phyloP scores from a whole-genome alignment of 768 basidiomycete species.

The Serendipita vermifera region DNA sequence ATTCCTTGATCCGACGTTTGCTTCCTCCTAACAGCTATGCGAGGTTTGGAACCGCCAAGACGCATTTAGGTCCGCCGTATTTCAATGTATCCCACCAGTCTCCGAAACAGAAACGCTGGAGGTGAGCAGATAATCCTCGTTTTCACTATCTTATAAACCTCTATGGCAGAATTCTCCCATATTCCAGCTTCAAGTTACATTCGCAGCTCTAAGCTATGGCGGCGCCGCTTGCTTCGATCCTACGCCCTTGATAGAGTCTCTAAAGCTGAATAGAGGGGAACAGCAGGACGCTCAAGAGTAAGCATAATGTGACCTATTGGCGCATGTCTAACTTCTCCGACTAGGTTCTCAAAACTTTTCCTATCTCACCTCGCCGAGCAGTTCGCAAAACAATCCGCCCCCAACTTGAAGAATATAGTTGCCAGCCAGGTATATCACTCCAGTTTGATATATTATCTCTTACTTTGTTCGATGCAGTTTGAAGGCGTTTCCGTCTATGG shows the following conservation, averaged over 20 bases:
- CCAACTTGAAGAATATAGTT: slow-evolving; percentile 52
- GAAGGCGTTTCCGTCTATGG: slow-evolving; percentile 75
- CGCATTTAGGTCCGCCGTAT: slow-evolving; percentile 72
- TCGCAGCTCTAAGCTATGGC: slow-evolving; percentile 75
- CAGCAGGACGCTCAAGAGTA: slow-evolving; percentile 98
- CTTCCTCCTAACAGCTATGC: neutral
- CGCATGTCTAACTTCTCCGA: slow-evolving; percentile 9
- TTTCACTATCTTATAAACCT: neutral
- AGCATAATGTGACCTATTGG: slow-evolving; percentile 18
- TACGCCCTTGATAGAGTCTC: slow-evolving; percentile 65
- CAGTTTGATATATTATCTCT: neutral
- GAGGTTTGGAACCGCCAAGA: slow-evolving; percentile 89
- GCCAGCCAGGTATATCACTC: slow-evolving; percentile 46
- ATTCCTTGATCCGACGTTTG: slow-evolving; percentile 5
- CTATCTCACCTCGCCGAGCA: slow-evolving; percentile 79
- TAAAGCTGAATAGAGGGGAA: slow-evolving; percentile 66
- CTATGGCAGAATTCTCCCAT: slow-evolving; percentile 20
- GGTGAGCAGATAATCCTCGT: slow-evolving; percentile 20
- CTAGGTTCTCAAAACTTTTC: slow-evolving; percentile 87
- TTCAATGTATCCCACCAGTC: slow-evolving; percentile 52
- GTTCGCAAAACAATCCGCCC: slow-evolving; percentile 66
- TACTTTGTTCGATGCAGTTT: slow-evolving; percentile 42
- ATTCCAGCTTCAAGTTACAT: slow-evolving; percentile 31
- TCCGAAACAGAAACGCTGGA: slow-evolving; percentile 35
- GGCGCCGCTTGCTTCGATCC: slow-evolving; percentile 68